Evolutionary conservation across 805 yeast genomes (phyloP).

Genomic region (Naumovozyma castellii): DNA sequence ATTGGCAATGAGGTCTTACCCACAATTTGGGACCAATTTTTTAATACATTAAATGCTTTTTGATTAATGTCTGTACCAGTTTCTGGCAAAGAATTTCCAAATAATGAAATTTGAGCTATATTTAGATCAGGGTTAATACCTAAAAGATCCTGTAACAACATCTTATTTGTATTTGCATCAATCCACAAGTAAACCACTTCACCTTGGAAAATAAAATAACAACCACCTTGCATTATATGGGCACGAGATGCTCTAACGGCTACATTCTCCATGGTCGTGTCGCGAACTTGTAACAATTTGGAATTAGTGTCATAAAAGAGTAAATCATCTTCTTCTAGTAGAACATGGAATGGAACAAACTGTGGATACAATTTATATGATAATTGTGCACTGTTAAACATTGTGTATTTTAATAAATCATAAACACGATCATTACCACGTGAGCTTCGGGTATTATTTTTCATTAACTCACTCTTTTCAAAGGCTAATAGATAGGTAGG

Average conservation of each 20-base stretch:
- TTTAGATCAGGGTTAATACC: constrained; percentile 38
- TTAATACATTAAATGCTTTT: constrained; percentile 57
- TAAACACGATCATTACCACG: constrained; percentile 58
- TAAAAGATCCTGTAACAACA: constrained; percentile 64
- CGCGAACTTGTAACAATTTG: constrained; percentile 31
- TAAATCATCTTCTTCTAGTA: constrained; percentile 46
- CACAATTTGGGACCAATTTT: constrained; percentile 32
- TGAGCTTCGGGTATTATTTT: constrained; percentile 28
- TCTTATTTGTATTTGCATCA: constrained; percentile 56
- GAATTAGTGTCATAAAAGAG: constrained; percentile 35
- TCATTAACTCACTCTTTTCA: constrained; percentile 57
- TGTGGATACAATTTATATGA: constrained; percentile 71
- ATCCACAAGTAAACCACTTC: constrained; percentile 50
- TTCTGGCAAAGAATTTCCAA: constrained; percentile 51
- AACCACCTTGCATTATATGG: constrained; percentile 53
- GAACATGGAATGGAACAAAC: constrained; percentile 59
- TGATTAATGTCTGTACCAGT: constrained; percentile 58
- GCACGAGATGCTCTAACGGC: constrained; percentile 31
- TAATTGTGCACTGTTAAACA: constrained; percentile 44
- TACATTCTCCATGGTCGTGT: constrained; percentile 40
- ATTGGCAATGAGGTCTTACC: constrained; percentile 19
- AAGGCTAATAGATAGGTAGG: constrained; percentile 61
- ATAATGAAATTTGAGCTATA: constrained; percentile 18
- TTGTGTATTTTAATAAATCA: constrained; percentile 35
- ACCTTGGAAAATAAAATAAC: constrained; percentile 70